Evolutionary conservation across 495 filamentous ascomycete species (phyloP).

Genomic region (Staphylotrichum longicolle): DNA sequence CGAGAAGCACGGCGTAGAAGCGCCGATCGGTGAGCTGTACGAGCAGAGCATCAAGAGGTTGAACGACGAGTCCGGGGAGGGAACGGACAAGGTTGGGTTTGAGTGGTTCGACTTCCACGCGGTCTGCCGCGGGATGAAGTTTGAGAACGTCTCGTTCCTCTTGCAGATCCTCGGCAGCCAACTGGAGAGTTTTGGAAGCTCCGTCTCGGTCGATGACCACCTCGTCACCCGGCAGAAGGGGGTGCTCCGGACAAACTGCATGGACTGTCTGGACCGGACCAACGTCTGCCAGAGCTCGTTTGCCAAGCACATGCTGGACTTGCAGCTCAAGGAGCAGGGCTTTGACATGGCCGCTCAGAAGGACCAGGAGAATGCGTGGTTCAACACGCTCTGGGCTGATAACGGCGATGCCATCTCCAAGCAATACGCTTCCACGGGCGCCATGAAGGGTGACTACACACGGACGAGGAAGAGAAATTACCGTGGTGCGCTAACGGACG

Average conservation of each 20-base stretch:
- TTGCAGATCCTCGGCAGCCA: constrained; percentile 64
- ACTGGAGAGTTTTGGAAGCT: constrained; percentile 64
- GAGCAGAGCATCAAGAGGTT: constrained; percentile 60
- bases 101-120: constrained; percentile 97
- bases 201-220: constrained; percentile 52
- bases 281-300: constrained; percentile 90
- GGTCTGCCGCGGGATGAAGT: constrained; percentile 91
- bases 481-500: constrained; percentile 87
- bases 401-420: constrained; percentile 78
- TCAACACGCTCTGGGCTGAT: constrained; percentile 93
- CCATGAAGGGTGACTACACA: constrained; percentile 93
- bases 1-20: constrained; percentile 79
- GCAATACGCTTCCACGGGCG: constrained; percentile 83
- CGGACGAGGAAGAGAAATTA: constrained; percentile 86
- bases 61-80: constrained; percentile 56
- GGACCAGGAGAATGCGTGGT: constrained; percentile 79
- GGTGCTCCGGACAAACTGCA: constrained; percentile 87
- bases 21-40: constrained; percentile 73
- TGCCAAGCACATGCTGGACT: constrained; percentile 71
- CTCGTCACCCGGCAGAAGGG: constrained; percentile 61
- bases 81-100: constrained; percentile 56
- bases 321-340: constrained; percentile 70
- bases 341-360: constrained; percentile 64
- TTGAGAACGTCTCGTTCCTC: constrained; percentile 83
- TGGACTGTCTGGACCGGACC: constrained; percentile 94